These are phyloP conservation scores for Apiospora rasikravindrae DNA, from an alignment of 2,329 filamentous ascomycete genomes.

Conservation along the genomic window DNA sequence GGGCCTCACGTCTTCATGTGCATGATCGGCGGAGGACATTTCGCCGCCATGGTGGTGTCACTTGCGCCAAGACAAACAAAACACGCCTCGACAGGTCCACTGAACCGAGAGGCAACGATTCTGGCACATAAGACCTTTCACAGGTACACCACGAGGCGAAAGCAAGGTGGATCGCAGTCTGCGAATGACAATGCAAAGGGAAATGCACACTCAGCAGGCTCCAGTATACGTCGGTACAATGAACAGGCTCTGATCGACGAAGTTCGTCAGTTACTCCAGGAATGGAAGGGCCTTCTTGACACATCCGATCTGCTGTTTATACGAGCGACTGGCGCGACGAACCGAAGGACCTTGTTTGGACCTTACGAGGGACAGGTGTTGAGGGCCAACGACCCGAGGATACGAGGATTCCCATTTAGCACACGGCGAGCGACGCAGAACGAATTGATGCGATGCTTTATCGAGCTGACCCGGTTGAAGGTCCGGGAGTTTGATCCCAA, in stretches of 20 bases:
- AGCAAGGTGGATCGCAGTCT: slow-evolving; percentile 94
- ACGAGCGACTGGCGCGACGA: slow-evolving; percentile 85
- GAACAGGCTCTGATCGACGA: slow-evolving; percentile 90
- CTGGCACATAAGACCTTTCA: slow-evolving; percentile 98
- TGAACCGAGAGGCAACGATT: slow-evolving; percentile 86
- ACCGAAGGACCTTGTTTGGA: slow-evolving; percentile 85
- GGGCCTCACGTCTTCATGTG: slow-evolving; percentile 92
- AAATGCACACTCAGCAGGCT: slow-evolving; percentile 90
- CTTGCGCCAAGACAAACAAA: slow-evolving; percentile 81
- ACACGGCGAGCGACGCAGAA: slow-evolving; percentile 90
- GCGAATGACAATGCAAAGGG: slow-evolving; percentile 95
- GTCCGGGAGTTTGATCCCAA: slow-evolving; percentile 77
- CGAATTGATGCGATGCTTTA: slow-evolving; percentile 92
- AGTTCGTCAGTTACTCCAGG: slow-evolving; percentile 76
- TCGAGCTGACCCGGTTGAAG: slow-evolving; percentile 91
- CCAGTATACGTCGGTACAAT: slow-evolving; percentile 88
- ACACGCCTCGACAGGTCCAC: slow-evolving; percentile 66
- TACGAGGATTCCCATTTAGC: slow-evolving; percentile 91
- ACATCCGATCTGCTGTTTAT: slow-evolving; percentile 86
- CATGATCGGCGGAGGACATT: slow-evolving; percentile 98
- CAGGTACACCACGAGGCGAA: slow-evolving; percentile 92
- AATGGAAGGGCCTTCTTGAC: slow-evolving; percentile 88
- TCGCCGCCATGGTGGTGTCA: slow-evolving; percentile 94
- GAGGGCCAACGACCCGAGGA: slow-evolving; percentile 75
- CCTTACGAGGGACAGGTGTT: slow-evolving; percentile 90